Base-by-base conservation (phyloP, 345 rosid genomes). In the Citrus medica region DNA sequence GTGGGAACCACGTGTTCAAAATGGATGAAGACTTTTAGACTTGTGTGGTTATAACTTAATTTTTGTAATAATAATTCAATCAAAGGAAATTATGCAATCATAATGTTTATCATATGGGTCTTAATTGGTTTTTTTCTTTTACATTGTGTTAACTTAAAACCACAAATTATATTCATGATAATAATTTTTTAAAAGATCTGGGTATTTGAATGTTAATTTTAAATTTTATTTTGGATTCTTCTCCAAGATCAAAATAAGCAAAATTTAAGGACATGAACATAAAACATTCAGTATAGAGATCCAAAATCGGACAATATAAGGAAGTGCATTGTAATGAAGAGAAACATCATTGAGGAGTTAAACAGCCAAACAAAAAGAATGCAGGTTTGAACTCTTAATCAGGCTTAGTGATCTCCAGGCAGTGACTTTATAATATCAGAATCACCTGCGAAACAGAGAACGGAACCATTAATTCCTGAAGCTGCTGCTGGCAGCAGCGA, bases 1-100 rank as follows among this genome's bases (percentile, higher is more conserved):
- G 92, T 1, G 89, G 81, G 13, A 83, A 58, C 68, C 97, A 91
- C 33, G 96, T 88, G 17, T 94, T 94, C 73, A 90, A 87, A 48
- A 84, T 89, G 83, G 93, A 94, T 61, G 94, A 91, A 30, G 98
- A 94, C 56, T 94, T 94, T 73, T 94, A 91, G 81, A 13, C 58
- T 32, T 32, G 7, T 5, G 22, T 17, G 22, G 6, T 17, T 53
- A 1, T 53, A 17, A 53, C 17, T 53, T 53, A 16, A 16, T 53
- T 16, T 53, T 53, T 53, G 22, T 53, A 53, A 19, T 1, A 53
- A 53, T 53, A 17, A 53, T 53, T 46, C 51, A 53, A 5, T 17
- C 19, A 51, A 46, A 46, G 13, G 10, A 13, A 46, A 46, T 3
- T 42, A 46, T 46, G 51, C 16, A 17, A 53, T 17, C 21, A 53